A percentile compares a stretch with the other conserved stretches of the same genome.
These are phyloP conservation scores for Alternaria solani DNA, from an alignment of 2,329 filamentous ascomycete genomes.

Conservation along the genomic window DNA sequence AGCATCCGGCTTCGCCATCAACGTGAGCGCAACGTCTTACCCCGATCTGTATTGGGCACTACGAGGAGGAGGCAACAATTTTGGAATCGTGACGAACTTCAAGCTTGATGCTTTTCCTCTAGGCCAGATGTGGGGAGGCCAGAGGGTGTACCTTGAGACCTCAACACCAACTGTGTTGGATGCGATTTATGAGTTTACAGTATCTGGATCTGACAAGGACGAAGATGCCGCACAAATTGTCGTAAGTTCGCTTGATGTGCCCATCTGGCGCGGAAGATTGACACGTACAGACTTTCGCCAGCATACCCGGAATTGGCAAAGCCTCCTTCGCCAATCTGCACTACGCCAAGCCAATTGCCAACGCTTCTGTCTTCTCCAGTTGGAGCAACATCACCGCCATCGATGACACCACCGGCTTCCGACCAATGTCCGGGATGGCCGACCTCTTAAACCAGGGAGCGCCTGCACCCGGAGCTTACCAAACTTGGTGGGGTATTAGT, in stretches of 20 bases:
- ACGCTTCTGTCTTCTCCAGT: slow-evolving; percentile 34
- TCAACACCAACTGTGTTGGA: slow-evolving; percentile 21
- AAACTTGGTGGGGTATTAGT: slow-evolving; percentile 33
- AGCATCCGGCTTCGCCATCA: slow-evolving; percentile 22
- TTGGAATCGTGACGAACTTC: slow-evolving; percentile 44
- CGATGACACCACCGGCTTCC: slow-evolving; percentile 30
- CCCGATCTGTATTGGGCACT: slow-evolving; percentile 50
- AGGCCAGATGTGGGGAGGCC: slow-evolving; percentile 36
- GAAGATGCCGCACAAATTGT: slow-evolving; percentile 31
- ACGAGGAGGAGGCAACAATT: slow-evolving; percentile 43
- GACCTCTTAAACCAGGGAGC: slow-evolving; percentile 22
- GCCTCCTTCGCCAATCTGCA: slow-evolving; percentile 29
- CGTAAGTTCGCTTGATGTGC: slow-evolving; percentile 7
- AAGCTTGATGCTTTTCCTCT: slow-evolving; percentile 28
- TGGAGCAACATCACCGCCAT: slow-evolving; percentile 34
- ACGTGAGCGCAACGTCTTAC: slow-evolving; percentile 32
- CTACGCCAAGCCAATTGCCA: slow-evolving; percentile 33
- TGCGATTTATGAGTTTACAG: slow-evolving; percentile 24
- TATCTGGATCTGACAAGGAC: slow-evolving; percentile 20
- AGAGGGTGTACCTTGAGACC: slow-evolving; percentile 19
- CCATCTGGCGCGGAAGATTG: not conserved
- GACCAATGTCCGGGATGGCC: slow-evolving; percentile 29
- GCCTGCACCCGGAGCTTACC: slow-evolving; percentile 10
- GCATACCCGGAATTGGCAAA: slow-evolving; percentile 23
- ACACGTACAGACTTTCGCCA: slow-evolving; percentile 31